Evolutionary conservation across 129 eudicot genomes (phyloP), one percentile per base, ranked within the genome.

Genomic region (Sambucus nigra): DNA sequence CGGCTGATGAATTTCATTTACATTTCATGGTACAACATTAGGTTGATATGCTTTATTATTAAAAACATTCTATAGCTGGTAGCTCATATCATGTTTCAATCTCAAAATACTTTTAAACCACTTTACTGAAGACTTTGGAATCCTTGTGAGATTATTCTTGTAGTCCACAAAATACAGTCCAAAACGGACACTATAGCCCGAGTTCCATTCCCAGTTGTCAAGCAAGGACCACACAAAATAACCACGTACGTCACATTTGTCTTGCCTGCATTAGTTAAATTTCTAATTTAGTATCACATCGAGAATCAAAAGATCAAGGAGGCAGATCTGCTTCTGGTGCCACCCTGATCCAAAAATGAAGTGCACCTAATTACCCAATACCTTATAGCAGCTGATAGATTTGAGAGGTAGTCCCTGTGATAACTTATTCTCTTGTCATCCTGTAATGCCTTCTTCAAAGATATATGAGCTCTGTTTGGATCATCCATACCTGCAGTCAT

Each of bases 201-300:
- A 70, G 63, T 86, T 86, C 99, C 95, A 92, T 68, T 92, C 95
- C 96, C 95, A 92, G 74, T 92, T 92, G 57, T 86, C 99, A 16
- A 92, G 94, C 66, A 92, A 74, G 0, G 99, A 86, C 99, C 99
- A 92, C 44, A 75, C 78, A 44, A 92, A 92, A 38, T 92, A 92
- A 29, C 95, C 99, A 7, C 87, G 81, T 51, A 86, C 78, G 25
- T 92, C 80, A 33, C 95, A 86, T 7, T 72, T 82, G 23, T 92
- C 99, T 72, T 86, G 70, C 84, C 98, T 91, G 83, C 70, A 75
- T 65, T 35, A 8, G 9, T 32, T 10, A n/a, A 1, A 25, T 24
- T 60, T 58, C 50, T 29, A 44, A 39, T 51, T n/a, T 25, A 46
- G 20, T 23, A 13, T 14, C 33, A 0, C 22, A 7, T 25, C 11